These are phyloP conservation scores for Daldinia sp. DNA, from an alignment of 2,329 filamentous ascomycete genomes.

Conservation along the genomic window DNA sequence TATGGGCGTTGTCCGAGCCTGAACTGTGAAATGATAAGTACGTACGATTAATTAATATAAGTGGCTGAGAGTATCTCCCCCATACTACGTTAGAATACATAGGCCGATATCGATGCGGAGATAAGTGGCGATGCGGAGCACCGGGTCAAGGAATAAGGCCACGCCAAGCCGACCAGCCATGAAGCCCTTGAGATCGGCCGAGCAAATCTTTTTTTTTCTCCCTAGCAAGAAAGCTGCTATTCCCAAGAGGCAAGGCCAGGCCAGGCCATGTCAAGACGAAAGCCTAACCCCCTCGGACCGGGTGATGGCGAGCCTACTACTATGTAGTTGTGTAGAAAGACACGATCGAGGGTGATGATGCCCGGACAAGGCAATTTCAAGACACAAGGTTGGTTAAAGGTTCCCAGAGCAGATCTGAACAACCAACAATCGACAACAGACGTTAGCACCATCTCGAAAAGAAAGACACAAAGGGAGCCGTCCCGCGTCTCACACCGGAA, in stretches of 20 bases:
- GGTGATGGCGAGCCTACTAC: background rate
- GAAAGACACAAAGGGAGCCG: constrained; percentile 29
- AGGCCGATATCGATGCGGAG: constrained; percentile 45
- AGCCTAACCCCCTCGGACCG: background rate
- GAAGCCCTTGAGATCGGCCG: constrained; percentile 35
- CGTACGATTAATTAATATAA: constrained; percentile 41
- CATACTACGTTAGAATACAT: constrained; percentile 36
- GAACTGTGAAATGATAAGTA: constrained; percentile 28
- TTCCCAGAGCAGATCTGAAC: constrained; percentile 18
- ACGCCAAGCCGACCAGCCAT: constrained; percentile 42
- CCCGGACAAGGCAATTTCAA: constrained; percentile 25
- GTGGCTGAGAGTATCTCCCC: constrained; percentile 33
- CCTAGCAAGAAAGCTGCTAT: constrained; percentile 12
- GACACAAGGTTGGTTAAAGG: constrained; percentile 26
- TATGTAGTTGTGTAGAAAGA: background rate
- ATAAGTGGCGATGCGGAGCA: constrained; percentile 44
- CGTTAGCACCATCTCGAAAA: constrained; percentile 22
- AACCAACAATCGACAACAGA: constrained; percentile 35
- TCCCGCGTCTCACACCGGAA: constrained; percentile 40
- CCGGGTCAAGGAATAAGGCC: constrained; percentile 40
- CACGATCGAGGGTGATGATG: constrained; percentile 5
- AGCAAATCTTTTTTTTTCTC: constrained; percentile 29
- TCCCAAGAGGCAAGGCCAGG: constrained; percentile 5
- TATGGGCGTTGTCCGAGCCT: constrained; percentile 20
- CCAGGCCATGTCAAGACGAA: constrained; percentile 14